A percentile compares a stretch with the other conserved stretches of the same genome.
phyloP scores from a whole-genome alignment of 2,329 filamentous ascomycete species.

The Fusarium abutilonis region DNA sequence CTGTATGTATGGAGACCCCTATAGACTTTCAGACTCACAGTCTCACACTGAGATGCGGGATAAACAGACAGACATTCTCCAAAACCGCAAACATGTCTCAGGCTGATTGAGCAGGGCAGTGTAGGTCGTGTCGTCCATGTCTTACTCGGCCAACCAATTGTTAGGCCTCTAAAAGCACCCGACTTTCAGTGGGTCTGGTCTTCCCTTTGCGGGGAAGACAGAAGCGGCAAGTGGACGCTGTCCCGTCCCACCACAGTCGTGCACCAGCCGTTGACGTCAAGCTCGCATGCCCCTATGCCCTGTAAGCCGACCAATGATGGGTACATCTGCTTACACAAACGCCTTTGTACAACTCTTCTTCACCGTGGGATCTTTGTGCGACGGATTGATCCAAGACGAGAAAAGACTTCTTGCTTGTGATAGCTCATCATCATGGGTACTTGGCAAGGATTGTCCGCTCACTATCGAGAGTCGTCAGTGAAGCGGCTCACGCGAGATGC shows the following conservation, averaged over 20 bases:
- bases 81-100: slow-evolving; percentile 21
- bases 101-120: neutral
- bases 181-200: slow-evolving; percentile 2
- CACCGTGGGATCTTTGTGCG: slow-evolving; percentile 16
- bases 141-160: slow-evolving; percentile 5
- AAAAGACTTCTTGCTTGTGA: neutral
- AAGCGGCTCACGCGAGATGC: slow-evolving; percentile 21
- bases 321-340: slow-evolving; percentile 6
- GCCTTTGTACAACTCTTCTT: neutral
- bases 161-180: slow-evolving; percentile 1
- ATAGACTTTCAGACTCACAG: neutral
- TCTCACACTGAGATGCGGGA: neutral
- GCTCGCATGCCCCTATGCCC: slow-evolving; percentile 17
- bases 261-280: slow-evolving; percentile 37
- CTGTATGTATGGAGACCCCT: neutral
- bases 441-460: slow-evolving; percentile 13
- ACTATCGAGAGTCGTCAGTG: neutral
- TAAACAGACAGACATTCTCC: neutral
- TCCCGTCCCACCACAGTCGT: slow-evolving; percentile 15
- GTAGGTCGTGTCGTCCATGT: neutral
- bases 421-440: slow-evolving; percentile 19
- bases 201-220: slow-evolving; percentile 37
- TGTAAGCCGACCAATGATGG: slow-evolving; percentile 14
- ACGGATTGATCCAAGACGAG: neutral
- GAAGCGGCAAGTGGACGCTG: slow-evolving; percentile 35